These are phyloP conservation scores for Talinum fruticosum DNA, from an alignment of 148 eudicot genomes.

Conservation along the genomic window DNA sequence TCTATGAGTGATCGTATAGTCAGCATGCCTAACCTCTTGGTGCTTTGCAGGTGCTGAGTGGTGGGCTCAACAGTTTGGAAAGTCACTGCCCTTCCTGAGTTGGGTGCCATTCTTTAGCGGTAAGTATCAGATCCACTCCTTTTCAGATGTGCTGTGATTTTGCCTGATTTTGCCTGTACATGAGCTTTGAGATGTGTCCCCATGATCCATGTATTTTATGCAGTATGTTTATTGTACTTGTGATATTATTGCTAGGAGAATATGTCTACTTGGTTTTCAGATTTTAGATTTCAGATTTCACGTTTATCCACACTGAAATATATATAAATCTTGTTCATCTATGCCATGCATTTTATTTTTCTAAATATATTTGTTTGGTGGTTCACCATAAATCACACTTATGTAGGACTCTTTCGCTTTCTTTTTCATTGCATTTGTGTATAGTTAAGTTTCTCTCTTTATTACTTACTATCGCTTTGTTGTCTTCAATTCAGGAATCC, in stretches of 20 bases:
- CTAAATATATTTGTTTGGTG: not conserved
- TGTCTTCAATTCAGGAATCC: slow-evolving; percentile 32
- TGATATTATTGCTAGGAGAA: not conserved
- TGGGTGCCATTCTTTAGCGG: slow-evolving; percentile 86
- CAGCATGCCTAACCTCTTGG: slow-evolving; percentile 2
- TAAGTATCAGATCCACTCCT: slow-evolving; percentile 13
- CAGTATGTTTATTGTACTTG: not conserved
- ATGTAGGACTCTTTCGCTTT: not conserved
- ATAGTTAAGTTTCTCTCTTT: not conserved
- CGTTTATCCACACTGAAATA: not conserved
- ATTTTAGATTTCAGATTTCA: not conserved
- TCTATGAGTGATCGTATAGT: not conserved
- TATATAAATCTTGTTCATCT: not conserved
- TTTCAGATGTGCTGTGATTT: not conserved
- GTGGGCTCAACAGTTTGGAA: slow-evolving; percentile 88
- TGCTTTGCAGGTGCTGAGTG: slow-evolving; percentile 75
- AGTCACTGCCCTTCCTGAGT: slow-evolving; percentile 67
- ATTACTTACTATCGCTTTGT: slow-evolving; percentile 1
- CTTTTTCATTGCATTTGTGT: not conserved
- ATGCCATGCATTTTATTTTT: not conserved
- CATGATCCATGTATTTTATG: not conserved
- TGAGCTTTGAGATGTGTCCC: not conserved
- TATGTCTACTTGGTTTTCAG: not conserved
- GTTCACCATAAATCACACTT: not conserved
- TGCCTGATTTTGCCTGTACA: not conserved